Conservation (phyloP, 805 yeast genomes). For the Metahyphopichia silvanorum region DNA sequence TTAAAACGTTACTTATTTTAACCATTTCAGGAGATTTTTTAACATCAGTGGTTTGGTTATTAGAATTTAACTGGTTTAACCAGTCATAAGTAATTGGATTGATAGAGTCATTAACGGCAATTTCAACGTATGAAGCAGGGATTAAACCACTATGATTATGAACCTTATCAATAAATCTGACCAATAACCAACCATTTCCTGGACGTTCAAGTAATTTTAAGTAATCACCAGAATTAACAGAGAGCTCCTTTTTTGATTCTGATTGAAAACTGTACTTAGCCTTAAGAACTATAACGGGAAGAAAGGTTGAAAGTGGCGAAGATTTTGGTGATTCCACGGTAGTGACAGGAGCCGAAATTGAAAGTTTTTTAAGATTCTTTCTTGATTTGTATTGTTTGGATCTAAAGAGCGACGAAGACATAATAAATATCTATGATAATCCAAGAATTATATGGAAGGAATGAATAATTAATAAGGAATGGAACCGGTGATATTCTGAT, state of each 20-base stretch:
- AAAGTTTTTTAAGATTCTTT: slow-evolving; percentile 21
- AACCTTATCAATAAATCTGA: slow-evolving; percentile 21
- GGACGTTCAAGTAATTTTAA: slow-evolving; percentile 29
- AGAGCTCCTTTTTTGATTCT: slow-evolving; percentile 23
- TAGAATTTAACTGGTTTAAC: slow-evolving; percentile 17
- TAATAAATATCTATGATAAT: too few species aligned
- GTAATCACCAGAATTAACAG: slow-evolving; percentile 23
- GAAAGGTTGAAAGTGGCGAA: slow-evolving; percentile 3
- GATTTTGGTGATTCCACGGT: background rate
- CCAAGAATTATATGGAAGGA: too few species aligned
- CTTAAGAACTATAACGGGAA: slow-evolving; percentile 22
- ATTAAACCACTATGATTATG: slow-evolving; percentile 23
- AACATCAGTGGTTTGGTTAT: slow-evolving; percentile 2
- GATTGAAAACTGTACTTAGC: slow-evolving; percentile 31
- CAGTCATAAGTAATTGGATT: slow-evolving; percentile 30
- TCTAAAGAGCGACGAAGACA: slow-evolving; percentile 22
- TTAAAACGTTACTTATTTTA: slow-evolving; percentile 24
- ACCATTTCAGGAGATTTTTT: slow-evolving; percentile 10
- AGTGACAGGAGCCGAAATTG: slow-evolving; percentile 22
- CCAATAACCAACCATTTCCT: slow-evolving; percentile 41
- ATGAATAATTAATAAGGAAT: too few species aligned
- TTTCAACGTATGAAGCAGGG: slow-evolving; percentile 39
- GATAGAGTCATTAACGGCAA: slow-evolving; percentile 35
- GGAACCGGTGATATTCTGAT: background rate
- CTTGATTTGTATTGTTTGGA: slow-evolving; percentile 19